phyloP scores from a whole-genome alignment of 495 filamentous ascomycete species.

The Hypomontagnella submonticulosa region DNA sequence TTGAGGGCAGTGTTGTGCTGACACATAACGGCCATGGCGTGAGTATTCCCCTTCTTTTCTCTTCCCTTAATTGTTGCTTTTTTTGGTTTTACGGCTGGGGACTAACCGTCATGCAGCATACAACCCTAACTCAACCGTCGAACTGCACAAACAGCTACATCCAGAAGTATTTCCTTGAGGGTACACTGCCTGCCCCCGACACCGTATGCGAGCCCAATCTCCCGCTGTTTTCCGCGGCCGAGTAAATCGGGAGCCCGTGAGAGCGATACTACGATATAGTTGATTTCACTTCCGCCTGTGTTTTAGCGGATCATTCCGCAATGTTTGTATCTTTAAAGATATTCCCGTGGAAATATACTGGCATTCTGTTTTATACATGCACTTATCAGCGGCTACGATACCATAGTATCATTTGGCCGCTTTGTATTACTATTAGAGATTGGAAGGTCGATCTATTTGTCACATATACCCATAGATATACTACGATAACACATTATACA shows the following conservation, averaged over 20 bases:
- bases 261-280: neutral
- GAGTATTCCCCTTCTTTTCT: constrained; percentile 42
- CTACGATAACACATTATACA: no score
- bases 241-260: neutral
- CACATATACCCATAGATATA: no score
- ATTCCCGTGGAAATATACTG: no score
- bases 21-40: constrained; percentile 67
- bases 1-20: constrained; percentile 64
- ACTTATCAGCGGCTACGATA: no score
- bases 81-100: neutral
- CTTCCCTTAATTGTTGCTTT: neutral
- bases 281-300: neutral
- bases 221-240: constrained; percentile 11
- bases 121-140: constrained; percentile 22
- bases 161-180: constrained; percentile 31
- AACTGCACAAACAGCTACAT: constrained; percentile 31
- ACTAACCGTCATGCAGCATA: constrained; percentile 10
- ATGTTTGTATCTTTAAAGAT: no score
- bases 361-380: no score
- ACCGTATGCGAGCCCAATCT: constrained; percentile 34
- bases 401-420: neutral
- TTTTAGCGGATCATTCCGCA: no score
- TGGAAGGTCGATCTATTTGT: neutral
- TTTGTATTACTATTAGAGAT: constrained; percentile 4
- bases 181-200: constrained; percentile 11